Base-by-base conservation (phyloP, 495 filamentous ascomycete species). In the Penicillium paxilli region DNA sequence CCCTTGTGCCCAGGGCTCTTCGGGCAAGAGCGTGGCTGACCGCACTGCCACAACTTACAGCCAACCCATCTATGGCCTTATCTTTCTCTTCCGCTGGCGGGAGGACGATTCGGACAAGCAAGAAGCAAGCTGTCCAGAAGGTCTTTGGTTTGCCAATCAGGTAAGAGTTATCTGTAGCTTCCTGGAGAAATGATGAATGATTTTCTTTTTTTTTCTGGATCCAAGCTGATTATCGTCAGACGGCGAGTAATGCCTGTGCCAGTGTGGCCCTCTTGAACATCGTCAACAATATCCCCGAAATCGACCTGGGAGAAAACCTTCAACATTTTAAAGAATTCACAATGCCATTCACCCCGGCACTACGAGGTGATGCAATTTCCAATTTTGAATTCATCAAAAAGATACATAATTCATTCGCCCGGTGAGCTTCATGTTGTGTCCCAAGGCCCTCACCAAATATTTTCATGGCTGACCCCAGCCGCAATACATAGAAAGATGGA, bases 111-210 rank as follows among this genome's bases (percentile, higher is more conserved):
- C 72, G 6, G 70, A 80, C 1, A 79, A 82, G 49, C 75, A 85
- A 55, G 80, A 83, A 58, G 66, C 74, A 10, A 78, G 63, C 35
- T 89, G 86, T 54, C 87, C 89, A 0, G 74, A 85, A 16, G 76
- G 85, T 5, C 69, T 96, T 24, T 98, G 94, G 94, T 97, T 97
- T 71, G 91, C 91, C 12, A 97, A 96, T 60, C 94, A 98, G 74
- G 88, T 90, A 30, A 59, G 41, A 73, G 54, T 21, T 6, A 10
- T 1, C 24, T 40, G 22, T n/a, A n/a, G n/a, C n/a, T n/a, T n/a
- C n/a, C n/a, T n/a, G 14, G 30, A 23, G 7, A 16, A 16, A 16
- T 30, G 25, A 23, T 12, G 20, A 38, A 32, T 4, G n/a, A 3
- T 10, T 12, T 14, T 32, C 8, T 32, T 32, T 14, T 32, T 10